Evolutionary conservation across 164 flowering plant genomes (phyloP), one percentile per base, ranked within the genome.

Genomic region (Chimonanthus salicifolius): DNA sequence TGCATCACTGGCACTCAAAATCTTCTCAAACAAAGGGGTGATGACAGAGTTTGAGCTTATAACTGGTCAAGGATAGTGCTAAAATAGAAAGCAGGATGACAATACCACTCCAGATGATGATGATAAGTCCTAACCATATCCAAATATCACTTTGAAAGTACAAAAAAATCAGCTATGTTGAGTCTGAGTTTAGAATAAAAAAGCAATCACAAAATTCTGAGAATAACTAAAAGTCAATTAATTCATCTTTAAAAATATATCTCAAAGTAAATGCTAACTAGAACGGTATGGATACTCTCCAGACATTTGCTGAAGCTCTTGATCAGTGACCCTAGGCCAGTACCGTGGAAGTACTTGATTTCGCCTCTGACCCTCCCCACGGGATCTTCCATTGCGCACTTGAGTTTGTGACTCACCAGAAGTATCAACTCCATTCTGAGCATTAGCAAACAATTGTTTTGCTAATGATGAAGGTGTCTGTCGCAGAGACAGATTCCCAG

Each of bases 1-100:
- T 71, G 96, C 95, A 89, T 94, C 98, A 83, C 97, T 94, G 47
- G 97, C 98, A 84, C 95, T 94, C 69, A 94, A 74, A 82, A 87
- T 87, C 80, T 94, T 94, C 86, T 94, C 97, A 79, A 94, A 94
- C 74, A 94, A 79, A 48, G 98, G 98, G 62, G 90, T 87, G 49
- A 92, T 82, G 18, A 80, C 79, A 71, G 94, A 81, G 71, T 89
- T 90, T 71, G 90, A 83, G 76, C 98, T 94, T 54, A 50, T 10
- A 80, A 6, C 68, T 46, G 58, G 87, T 90, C 74, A 92, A 88
- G 94, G 89, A 11, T 65, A 2, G 13, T 6, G 62, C 3, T 66
- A 2, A 64, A 64, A 7, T 64, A 60, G 46, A 50, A 49, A 54
- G n/a, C 6, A 66, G 10, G 48, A 44, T 16, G 4, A 76, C 6